Evolutionary conservation across 345 rosid genomes (phyloP).

Genomic region (Ceriops decandra): DNA sequence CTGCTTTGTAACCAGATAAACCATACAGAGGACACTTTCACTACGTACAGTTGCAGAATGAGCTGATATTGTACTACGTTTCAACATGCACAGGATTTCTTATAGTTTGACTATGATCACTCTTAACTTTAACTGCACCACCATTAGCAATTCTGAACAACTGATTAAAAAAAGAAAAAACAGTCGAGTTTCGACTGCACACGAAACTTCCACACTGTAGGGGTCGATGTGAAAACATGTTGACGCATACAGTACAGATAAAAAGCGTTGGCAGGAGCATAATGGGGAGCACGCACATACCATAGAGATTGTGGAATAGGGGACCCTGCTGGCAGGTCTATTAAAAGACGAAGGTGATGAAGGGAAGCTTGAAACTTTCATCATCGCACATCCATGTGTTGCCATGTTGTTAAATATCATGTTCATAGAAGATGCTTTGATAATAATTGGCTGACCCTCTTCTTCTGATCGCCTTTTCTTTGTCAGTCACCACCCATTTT

Average conservation of each 20-base stretch:
- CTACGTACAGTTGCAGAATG: not conserved
- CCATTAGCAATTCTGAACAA: no score
- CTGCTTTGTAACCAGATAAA: constrained; percentile 27
- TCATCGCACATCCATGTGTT: constrained; percentile 43
- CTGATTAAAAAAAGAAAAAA: no score
- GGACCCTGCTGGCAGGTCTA: constrained; percentile 27
- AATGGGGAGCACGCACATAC: constrained; percentile 28
- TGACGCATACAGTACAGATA: not conserved
- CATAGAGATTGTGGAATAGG: constrained; percentile 32
- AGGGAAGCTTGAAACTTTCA: constrained; percentile 53
- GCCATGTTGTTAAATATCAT: constrained; percentile 38
- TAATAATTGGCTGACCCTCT: not conserved
- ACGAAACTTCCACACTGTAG: no score
- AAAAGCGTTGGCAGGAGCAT: no score
- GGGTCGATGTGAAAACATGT: not conserved
- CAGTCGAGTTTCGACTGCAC: no score
- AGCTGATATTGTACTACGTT: not conserved
- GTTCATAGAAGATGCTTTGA: not conserved
- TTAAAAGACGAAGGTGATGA: constrained; percentile 41
- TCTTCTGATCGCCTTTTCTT: not conserved
- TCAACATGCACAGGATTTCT: not conserved
- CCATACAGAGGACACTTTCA: not conserved
- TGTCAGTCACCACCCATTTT: constrained; percentile 10
- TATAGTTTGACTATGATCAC: no score
- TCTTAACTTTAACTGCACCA: no score